A percentile compares a stretch with the other conserved stretches of the same genome.
Conservation (phyloP, 306 rosid genomes). For the Clitoria ternatea region DNA sequence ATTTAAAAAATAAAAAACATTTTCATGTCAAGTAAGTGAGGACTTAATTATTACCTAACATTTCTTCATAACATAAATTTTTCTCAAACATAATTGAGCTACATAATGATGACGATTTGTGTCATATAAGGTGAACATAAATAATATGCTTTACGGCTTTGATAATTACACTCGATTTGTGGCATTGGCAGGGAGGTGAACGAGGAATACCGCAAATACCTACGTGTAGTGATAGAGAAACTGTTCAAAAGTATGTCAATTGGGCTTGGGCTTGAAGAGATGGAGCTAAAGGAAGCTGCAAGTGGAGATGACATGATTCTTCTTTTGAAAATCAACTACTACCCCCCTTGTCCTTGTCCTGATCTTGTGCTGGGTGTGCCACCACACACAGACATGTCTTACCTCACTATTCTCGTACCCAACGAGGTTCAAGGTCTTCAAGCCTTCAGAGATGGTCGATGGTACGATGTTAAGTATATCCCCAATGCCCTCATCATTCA, state of each 20-base stretch:
- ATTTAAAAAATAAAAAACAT: no score
- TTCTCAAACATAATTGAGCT: no score
- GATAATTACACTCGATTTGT: no score
- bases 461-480: slow-evolving; percentile 67
- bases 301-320: slow-evolving; percentile 57
- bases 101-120: no score
- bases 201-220: slow-evolving; percentile 49
- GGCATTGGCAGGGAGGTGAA: slow-evolving; percentile 51
- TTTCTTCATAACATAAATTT: no score
- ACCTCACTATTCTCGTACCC: slow-evolving; percentile 62
- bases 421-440: slow-evolving; percentile 83
- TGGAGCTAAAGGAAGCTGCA: slow-evolving; percentile 44
- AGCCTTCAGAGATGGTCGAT: slow-evolving; percentile 53
- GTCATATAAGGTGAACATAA: no score
- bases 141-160: no score
- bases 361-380: slow-evolving; percentile 72
- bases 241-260: slow-evolving; percentile 43
- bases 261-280: slow-evolving; percentile 61
- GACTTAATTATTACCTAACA: no score
- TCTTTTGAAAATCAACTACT: slow-evolving; percentile 74
- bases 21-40: no score
- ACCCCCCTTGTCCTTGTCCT: slow-evolving; percentile 81
- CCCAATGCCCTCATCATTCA: slow-evolving; percentile 76
- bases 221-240: slow-evolving; percentile 51
- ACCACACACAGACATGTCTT: slow-evolving; percentile 73